phyloP scores from a whole-genome alignment of 345 rosid species.

The Arabidopsis arenosa region DNA sequence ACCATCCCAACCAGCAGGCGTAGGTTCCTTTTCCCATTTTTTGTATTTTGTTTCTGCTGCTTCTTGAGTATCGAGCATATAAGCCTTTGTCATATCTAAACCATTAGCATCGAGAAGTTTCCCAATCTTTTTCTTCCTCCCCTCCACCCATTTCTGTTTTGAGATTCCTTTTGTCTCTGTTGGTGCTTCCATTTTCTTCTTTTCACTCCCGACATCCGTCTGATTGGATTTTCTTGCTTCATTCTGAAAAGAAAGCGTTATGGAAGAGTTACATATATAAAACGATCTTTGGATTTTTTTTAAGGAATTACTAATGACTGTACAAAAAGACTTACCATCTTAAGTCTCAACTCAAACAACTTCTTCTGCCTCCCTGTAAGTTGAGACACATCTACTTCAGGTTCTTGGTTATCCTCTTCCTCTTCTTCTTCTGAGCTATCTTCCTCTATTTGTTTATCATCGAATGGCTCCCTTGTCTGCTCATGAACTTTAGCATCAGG shows the following conservation, averaged over 20 bases:
- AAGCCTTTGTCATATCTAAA: slow-evolving; percentile 80
- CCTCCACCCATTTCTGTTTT: slow-evolving; percentile 94
- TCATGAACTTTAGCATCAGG: slow-evolving; percentile 36
- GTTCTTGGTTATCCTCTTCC: slow-evolving; percentile 51
- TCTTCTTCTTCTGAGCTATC: slow-evolving; percentile 58
- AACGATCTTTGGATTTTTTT: background rate
- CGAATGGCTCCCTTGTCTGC: slow-evolving; percentile 45
- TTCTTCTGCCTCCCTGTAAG: slow-evolving; percentile 90
- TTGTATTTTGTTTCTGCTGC: slow-evolving; percentile 88
- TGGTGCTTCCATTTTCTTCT: slow-evolving; percentile 90
- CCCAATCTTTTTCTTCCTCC: slow-evolving; percentile 87
- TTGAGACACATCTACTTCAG: slow-evolving; percentile 59
- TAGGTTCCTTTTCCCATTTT: slow-evolving; percentile 97
- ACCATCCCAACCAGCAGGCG: slow-evolving; percentile 99
- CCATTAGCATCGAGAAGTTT: slow-evolving; percentile 91
- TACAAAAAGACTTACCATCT: slow-evolving; percentile 63
- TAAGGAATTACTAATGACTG: slow-evolving; percentile 4
- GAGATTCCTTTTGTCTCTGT: slow-evolving; percentile 84
- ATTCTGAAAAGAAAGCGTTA: slow-evolving; percentile 49
- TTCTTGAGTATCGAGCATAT: slow-evolving; percentile 92
- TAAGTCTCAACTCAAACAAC: slow-evolving; percentile 76
- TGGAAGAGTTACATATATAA: slow-evolving; percentile 12
- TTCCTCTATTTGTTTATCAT: slow-evolving; percentile 48
- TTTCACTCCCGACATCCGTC: slow-evolving; percentile 83
- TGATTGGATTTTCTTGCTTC: slow-evolving; percentile 95